Conservation (phyloP, 106 monocot species). For the Dactylorhiza incarnata region DNA sequence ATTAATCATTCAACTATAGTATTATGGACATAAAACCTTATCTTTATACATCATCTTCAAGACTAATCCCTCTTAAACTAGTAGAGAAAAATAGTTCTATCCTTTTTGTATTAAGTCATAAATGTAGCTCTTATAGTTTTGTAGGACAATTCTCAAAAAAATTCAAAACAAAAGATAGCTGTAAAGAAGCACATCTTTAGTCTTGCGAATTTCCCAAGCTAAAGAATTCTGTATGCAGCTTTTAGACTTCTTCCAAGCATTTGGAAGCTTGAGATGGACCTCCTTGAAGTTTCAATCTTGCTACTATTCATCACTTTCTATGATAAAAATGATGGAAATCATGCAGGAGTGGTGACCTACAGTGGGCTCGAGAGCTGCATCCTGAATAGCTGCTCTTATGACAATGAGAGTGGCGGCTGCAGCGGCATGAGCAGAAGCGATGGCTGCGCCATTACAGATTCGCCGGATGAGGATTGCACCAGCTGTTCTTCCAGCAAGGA, state of each 20-base stretch:
- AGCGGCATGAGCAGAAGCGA: slow-evolving; percentile 33
- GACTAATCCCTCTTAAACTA: no score
- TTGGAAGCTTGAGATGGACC: not conserved
- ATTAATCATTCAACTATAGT: no score
- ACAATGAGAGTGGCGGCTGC: slow-evolving; percentile 42
- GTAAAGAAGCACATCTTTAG: no score
- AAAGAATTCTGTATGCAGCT: not conserved
- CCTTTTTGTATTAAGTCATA: no score
- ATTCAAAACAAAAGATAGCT: no score
- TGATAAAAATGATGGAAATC: not conserved
- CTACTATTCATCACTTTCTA: not conserved
- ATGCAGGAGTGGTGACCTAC: slow-evolving; percentile 80
- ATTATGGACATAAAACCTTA: no score
- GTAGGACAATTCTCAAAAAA: no score
- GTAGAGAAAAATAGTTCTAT: no score
- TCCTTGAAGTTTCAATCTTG: not conserved
- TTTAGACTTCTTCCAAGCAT: not conserved
- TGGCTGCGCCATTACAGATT: slow-evolving; percentile 39
- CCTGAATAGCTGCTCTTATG: slow-evolving; percentile 51
- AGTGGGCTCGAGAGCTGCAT: slow-evolving; percentile 83
- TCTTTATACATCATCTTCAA: no score
- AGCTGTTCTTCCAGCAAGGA: slow-evolving; percentile 89
- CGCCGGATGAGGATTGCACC: slow-evolving; percentile 56
- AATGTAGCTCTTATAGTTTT: no score
- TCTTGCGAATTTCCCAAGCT: not conserved